A percentile compares a stretch with the other conserved stretches of the same genome.
Conservation (phyloP, 2,329 filamentous ascomycete species). For the Penicillium sp. region DNA sequence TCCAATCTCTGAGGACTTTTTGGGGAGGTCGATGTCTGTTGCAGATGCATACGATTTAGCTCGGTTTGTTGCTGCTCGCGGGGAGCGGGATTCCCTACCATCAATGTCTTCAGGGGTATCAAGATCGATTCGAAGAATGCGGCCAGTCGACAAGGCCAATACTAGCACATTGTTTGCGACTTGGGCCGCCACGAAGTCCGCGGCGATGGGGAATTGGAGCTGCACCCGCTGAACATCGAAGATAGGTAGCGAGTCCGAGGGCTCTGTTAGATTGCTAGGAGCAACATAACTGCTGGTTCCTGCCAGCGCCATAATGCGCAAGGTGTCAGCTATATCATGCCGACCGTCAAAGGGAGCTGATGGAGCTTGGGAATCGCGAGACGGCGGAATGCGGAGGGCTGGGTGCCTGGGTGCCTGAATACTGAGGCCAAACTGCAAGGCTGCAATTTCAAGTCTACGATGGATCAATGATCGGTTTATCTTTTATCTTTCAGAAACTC, state of each 20-base stretch:
- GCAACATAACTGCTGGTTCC: conserved; percentile 66
- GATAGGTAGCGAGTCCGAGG: conserved; percentile 69
- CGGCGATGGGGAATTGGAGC: conserved; percentile 88
- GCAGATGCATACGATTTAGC: conserved; percentile 18
- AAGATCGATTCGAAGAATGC: conserved; percentile 88
- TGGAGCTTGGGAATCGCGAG: conserved; percentile 18
- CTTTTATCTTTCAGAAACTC: neutral
- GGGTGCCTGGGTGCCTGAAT: conserved; percentile 9
- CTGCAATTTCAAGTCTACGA: neutral
- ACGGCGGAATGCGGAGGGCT: conserved; percentile 18
- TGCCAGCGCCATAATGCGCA: conserved; percentile 63
- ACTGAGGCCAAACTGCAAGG: neutral
- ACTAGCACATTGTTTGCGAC: conserved; percentile 97
- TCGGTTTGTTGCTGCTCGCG: conserved; percentile 7
- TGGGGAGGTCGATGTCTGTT: conserved; percentile 90
- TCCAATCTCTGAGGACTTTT: conserved; percentile 83
- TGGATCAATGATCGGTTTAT: too few relatives aligned
- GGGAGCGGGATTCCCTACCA: conserved; percentile 48
- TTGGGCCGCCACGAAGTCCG: conserved; percentile 92
- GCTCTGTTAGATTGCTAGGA: conserved; percentile 57
- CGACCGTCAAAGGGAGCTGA: conserved; percentile 18
- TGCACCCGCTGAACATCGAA: conserved; percentile 92
- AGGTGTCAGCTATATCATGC: conserved; percentile 30
- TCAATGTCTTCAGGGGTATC: conserved; percentile 94
- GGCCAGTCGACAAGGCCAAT: conserved; percentile 82